Base-by-base conservation (phyloP, 768 basidiomycete species). In the Lepiota venenata region DNA sequence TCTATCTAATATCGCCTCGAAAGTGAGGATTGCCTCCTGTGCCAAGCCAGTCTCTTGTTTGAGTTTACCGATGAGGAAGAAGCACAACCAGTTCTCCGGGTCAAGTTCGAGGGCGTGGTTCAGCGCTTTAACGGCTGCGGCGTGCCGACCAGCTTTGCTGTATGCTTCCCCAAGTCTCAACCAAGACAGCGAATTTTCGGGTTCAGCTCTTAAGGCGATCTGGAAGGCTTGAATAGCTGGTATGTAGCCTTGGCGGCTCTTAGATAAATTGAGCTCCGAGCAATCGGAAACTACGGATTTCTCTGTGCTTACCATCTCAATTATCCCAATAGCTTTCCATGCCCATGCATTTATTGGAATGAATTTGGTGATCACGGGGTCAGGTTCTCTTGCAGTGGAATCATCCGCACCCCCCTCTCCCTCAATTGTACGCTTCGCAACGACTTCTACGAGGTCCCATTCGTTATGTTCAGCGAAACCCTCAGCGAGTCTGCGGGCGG, bases 281-380 rank as follows among this genome's bases (percentile, higher is more conserved):
- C 20, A 14, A 37, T 25, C 45, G 12, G 45, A 32, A 45, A 14
- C 18, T 18, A 42, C 9, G 14, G 22, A 32, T 11, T 22, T 10
- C 12, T 22, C 16, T 3, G 15, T 41, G 72, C 87, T 68, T 63
- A 94, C 96, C 71, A 95, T 72, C 66, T 95, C 93, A 1, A 94
- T 94, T 0, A 92, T 83, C 1, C 93, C 97, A 35, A 93, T 71
- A 18, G 94, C 95, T 69, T 97, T 98, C 95, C 96, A 99, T 2
- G 97, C 97, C 97, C 97, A 99, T 7, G 87, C 81, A 61, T 96
- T 94, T 36, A 83, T 84, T 0, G 91, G 87, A 40, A 83, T 74
- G 65, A 85, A 85, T 60, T 81, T 74, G 45, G 74, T 71, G 2
- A 69, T 70, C 20, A 70, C 72, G 4, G 64, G 51, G 22, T 63